Percentiles rank a stretch among this genome's conserved stretches.
These are phyloP conservation scores for Hymenochaete sp. DNA, from an alignment of 1,284 basidiomycete genomes.

Conservation along the genomic window DNA sequence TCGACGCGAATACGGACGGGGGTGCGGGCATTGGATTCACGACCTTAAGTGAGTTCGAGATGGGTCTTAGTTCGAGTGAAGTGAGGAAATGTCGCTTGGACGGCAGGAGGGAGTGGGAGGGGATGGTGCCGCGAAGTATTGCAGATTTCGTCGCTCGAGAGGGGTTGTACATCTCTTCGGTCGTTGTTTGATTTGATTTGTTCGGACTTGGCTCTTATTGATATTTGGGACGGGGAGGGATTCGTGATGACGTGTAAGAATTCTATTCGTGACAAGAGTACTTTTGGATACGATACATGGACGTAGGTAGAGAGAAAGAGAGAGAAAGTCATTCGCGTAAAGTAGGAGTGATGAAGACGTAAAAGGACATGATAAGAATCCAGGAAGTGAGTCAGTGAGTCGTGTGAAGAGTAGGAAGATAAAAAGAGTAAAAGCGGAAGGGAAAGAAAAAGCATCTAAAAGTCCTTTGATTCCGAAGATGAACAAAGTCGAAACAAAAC, in stretches of 20 bases:
- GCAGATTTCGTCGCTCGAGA: constrained; percentile 42
- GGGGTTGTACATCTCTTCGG: constrained; percentile 51
- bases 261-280: no score
- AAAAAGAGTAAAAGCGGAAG: not conserved
- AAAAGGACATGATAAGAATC: not conserved
- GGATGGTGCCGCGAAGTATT: constrained; percentile 36
- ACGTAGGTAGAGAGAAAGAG: not conserved
- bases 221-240: no score
- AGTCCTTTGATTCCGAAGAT: not conserved
- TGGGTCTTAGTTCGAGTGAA: constrained; percentile 63
- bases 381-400: no score
- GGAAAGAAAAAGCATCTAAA: not conserved
- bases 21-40: constrained; percentile 49
- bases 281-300: no score
- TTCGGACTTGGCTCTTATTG: no score
- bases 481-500: not conserved
- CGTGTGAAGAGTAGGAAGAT: not conserved
- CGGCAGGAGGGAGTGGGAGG: constrained; percentile 30
- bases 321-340: not conserved
- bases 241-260: not conserved
- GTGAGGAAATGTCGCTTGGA: constrained; percentile 46
- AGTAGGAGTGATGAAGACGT: not conserved
- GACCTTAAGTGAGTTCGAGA: constrained; percentile 49
- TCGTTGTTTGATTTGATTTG: no score
- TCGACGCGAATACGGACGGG: no score